phyloP scores from a whole-genome alignment of 495 filamentous ascomycete genomes.

The Penicillium desertorum region DNA sequence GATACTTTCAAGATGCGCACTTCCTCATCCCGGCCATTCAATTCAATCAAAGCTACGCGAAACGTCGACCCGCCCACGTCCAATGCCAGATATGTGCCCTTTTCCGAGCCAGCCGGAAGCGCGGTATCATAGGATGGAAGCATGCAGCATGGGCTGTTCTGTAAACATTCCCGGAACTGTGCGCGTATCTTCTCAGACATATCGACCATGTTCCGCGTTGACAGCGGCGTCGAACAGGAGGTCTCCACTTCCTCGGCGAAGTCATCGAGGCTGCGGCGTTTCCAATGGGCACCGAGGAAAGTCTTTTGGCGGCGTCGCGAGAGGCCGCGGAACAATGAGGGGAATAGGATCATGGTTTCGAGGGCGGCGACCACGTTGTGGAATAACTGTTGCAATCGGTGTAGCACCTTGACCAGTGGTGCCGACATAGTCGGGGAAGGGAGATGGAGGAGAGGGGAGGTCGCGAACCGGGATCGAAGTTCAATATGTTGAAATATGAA shows the following conservation, averaged over 20 bases:
- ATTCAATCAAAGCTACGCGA: slow-evolving; percentile 60
- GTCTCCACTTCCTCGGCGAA: slow-evolving; percentile 51
- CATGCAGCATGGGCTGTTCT: slow-evolving; percentile 59
- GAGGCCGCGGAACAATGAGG: slow-evolving; percentile 47
- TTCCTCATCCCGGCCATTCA: slow-evolving; percentile 49
- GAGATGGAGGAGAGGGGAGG: slow-evolving; percentile 6
- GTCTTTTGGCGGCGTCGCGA: slow-evolving; percentile 37
- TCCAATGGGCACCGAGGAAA: slow-evolving; percentile 42
- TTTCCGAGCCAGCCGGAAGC: slow-evolving; percentile 59
- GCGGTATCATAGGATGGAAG: slow-evolving; percentile 65
- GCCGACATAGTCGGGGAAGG: slow-evolving; percentile 37
- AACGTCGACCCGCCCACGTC: slow-evolving; percentile 70
- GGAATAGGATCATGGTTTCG: slow-evolving; percentile 53
- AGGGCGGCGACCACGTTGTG: slow-evolving; percentile 51
- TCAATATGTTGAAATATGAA: not conserved
- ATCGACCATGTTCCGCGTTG: slow-evolving; percentile 43
- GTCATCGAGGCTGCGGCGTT: slow-evolving; percentile 49
- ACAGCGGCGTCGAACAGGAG: slow-evolving; percentile 48
- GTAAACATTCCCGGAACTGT: slow-evolving; percentile 56
- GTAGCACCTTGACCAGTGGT: slow-evolving; percentile 46
- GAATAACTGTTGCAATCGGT: slow-evolving; percentile 55
- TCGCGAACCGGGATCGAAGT: slow-evolving; percentile 1
- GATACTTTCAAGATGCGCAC: slow-evolving; percentile 53
- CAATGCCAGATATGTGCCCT: slow-evolving; percentile 59
- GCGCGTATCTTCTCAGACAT: slow-evolving; percentile 60